Evolutionary conservation across 1,284 basidiomycete genomes (phyloP), one percentile per base, ranked within the genome.

Genomic region (Marasmius oreades): DNA sequence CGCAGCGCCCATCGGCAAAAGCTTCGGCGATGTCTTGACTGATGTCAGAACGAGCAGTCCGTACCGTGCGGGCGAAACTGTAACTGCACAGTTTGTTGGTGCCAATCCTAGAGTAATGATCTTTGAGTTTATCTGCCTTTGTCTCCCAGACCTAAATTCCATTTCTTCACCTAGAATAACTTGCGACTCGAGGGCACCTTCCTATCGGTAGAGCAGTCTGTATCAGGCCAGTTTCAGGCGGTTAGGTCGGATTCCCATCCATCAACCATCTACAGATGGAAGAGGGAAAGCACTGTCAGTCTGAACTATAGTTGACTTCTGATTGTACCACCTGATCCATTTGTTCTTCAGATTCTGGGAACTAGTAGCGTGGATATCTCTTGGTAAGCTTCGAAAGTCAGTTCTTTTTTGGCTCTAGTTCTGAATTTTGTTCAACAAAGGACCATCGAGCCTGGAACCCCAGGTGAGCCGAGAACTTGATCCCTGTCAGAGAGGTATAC

Each of bases 161-260:
- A 42, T 23, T 33, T n/a, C 16, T 28, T 26, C 47, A 55, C 24
- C 44, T 62, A 90, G 87, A 93, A 93, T 67, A 90, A 93, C 65
- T 77, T 92, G 26, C 80, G 84, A 16, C 76, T 92, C 10, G 90
- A 92, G 65, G 76, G 75, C 28, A 90, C 88, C 0, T 92, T 88
- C 76, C 73, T 92, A 52, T 82, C 77, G 6, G 78, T 92, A 36
- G 87, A 92, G 61, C 78, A 76, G 48, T 70, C 77, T 23, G 69
- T 76, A 6, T 67, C 73, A 26, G 79, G 76, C 10, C 65, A 72
- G 50, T 92, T 88, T 88, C 70, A 60, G 54, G 66, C 77, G 0
- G 80, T 86, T 50, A 75, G 84, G 45, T 86, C 88, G 2, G 91
- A 93, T 69, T 90, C 89, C 12, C 90, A 92, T 68, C 88, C 88